These are phyloP conservation scores for Calonectria leucothoes DNA, from an alignment of 2,329 filamentous ascomycete species.

Conservation along the genomic window DNA sequence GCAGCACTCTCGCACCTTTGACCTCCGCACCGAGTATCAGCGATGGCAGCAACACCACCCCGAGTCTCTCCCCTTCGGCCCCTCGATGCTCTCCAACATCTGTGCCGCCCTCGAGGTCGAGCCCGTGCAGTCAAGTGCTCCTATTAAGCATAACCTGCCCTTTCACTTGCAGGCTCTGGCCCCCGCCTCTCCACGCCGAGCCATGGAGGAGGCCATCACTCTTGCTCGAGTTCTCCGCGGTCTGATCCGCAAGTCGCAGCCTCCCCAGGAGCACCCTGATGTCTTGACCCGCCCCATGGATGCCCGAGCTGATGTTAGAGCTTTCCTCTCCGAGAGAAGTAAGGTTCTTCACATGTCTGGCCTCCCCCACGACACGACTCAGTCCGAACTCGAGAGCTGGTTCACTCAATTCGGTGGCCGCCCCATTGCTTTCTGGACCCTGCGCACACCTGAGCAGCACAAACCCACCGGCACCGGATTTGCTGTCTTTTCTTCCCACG, in stretches of 20 bases:
- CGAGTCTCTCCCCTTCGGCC: slow-evolving; percentile 95
- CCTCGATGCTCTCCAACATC: slow-evolving; percentile 95
- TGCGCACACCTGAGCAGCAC: slow-evolving; percentile 97
- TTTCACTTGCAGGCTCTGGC: slow-evolving; percentile 98
- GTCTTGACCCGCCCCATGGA: slow-evolving; percentile 96
- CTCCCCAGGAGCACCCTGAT: slow-evolving; percentile 91
- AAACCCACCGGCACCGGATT: slow-evolving; percentile 99
- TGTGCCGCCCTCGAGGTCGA: slow-evolving; percentile 98
- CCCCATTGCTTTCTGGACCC: slow-evolving; percentile 98
- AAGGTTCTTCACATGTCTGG: slow-evolving; percentile 99
- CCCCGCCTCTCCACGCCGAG: slow-evolving; percentile 92
- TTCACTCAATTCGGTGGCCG: slow-evolving; percentile 98
- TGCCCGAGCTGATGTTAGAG: slow-evolving; percentile 93
- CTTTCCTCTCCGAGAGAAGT: slow-evolving; percentile 94
- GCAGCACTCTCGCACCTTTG: slow-evolving; percentile 97
- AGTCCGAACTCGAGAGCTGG: slow-evolving; percentile 99
- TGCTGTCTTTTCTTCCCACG: slow-evolving; percentile 97
- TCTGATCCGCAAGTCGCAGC: slow-evolving; percentile 95
- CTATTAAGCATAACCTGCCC: slow-evolving; percentile 98
- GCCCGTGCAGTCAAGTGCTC: slow-evolving; percentile 95
- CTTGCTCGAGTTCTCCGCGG: slow-evolving; percentile 92
- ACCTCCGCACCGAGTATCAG: slow-evolving; percentile 97
- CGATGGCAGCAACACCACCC: slow-evolving; percentile 99
- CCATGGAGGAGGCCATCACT: slow-evolving; percentile 97
- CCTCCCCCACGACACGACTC: slow-evolving; percentile 95